These are phyloP conservation scores for Russula compacta DNA, from an alignment of 768 basidiomycete genomes.

Conservation along the genomic window DNA sequence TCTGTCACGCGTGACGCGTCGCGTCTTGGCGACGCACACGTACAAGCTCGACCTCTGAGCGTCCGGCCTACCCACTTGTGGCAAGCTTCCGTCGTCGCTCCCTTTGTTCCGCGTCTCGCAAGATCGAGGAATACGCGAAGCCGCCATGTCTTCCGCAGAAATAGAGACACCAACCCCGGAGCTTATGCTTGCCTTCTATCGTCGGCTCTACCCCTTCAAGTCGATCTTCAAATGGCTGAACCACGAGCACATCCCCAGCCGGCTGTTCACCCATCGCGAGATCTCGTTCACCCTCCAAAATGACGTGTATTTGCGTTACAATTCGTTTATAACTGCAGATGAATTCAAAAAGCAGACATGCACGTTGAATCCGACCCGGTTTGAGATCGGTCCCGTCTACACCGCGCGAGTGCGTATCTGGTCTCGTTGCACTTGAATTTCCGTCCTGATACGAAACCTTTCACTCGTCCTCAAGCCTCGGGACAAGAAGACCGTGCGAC, in stretches of 20 bases:
- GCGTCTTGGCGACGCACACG: neutral
- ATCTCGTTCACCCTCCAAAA: slow-evolving; percentile 89
- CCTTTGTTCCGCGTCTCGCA: neutral
- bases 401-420: slow-evolving; percentile 60
- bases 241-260: slow-evolving; percentile 72
- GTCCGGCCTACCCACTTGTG: too few species aligned
- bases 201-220: slow-evolving; percentile 89
- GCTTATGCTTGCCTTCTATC: slow-evolving; percentile 74
- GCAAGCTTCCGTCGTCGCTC: neutral
- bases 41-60: too few species aligned
- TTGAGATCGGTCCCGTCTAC: slow-evolving; percentile 96
- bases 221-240: slow-evolving; percentile 93
- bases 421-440: neutral
- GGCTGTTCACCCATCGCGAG: slow-evolving; percentile 87
- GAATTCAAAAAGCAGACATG: slow-evolving; percentile 90
- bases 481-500: slow-evolving; percentile 76
- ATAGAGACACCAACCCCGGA: slow-evolving; percentile 37
- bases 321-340: slow-evolving; percentile 76
- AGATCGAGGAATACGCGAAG: neutral
- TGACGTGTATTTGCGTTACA: slow-evolving; percentile 91
- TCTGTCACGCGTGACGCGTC: slow-evolving; percentile 15
- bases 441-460: neutral
- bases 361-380: slow-evolving; percentile 79
- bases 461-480: slow-evolving; percentile 47
- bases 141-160: slow-evolving; percentile 17